A percentile compares a stretch with the other conserved stretches of the same genome.
These are phyloP conservation scores for Limnanthes douglasii DNA, from an alignment of 345 rosid genomes.

Conservation along the genomic window DNA sequence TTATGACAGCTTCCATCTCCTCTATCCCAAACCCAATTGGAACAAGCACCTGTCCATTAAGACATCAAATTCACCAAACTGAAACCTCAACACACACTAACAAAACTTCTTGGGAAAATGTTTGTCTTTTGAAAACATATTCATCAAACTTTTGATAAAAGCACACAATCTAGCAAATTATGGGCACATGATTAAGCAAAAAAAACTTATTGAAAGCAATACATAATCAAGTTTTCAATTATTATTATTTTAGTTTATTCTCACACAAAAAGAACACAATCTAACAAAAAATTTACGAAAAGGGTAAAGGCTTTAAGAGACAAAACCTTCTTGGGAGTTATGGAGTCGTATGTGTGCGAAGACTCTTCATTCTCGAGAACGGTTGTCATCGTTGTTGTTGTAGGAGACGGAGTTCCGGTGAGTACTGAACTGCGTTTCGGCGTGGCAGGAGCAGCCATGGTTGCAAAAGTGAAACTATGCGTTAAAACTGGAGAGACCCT, in stretches of 20 bases:
- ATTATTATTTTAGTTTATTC: too few relatives aligned
- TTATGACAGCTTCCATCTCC: constrained; percentile 86
- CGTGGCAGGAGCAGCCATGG: constrained; percentile 12
- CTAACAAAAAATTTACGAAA: neutral
- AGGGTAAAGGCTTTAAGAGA: neutral
- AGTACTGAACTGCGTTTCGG: constrained; percentile 11
- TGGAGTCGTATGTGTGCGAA: constrained; percentile 2
- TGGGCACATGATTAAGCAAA: constrained; percentile 1
- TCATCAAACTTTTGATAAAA: too few relatives aligned
- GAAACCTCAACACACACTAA: too few relatives aligned
- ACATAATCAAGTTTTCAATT: too few relatives aligned
- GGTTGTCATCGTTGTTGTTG: constrained; percentile 5
- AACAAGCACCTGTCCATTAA: constrained; percentile 48
- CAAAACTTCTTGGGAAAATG: too few relatives aligned
- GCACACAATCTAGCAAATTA: too few relatives aligned
- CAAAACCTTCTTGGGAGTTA: constrained; percentile 43
- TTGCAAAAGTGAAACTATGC: constrained; percentile 14
- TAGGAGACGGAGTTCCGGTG: constrained; percentile 9
- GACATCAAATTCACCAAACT: too few relatives aligned
- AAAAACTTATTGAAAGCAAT: too few relatives aligned
- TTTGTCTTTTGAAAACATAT: too few relatives aligned
- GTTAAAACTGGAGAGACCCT: constrained; percentile 8
- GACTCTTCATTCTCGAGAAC: neutral
- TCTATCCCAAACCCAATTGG: constrained; percentile 87
- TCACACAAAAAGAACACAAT: too few relatives aligned